Base-by-base conservation (phyloP, 2,329 filamentous ascomycete species). In the Xylariaceae sp. region DNA sequence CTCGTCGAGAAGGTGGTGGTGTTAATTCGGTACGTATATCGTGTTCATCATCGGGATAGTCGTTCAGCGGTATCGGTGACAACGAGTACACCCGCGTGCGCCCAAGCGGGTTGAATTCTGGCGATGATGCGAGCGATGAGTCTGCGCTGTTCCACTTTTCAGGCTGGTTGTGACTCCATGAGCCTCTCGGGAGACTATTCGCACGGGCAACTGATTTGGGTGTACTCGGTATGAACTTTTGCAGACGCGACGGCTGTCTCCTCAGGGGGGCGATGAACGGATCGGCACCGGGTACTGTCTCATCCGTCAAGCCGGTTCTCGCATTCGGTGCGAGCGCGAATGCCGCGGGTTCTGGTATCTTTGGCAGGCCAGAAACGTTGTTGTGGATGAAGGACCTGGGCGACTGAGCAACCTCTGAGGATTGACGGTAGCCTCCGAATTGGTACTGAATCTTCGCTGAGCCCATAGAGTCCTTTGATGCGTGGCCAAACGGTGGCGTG, bases 251-350 rank as follows among this genome's bases (percentile, higher is more conserved):
- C 2, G 78, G 75, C 11, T 81, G 79, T 9, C 82, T 78, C 69
- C 79, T 84, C 1, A 80, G 74, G 9, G 76, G 73, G 6, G 79
- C 72, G 35, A 87, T 70, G 63, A 84, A 88, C 2, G 85, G 82
- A 51, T 81, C 80, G 59, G 82, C 84, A 39, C 85, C 84, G 4
- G 84, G 83, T 2, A 87, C 70, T 1, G 78, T 72, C 65, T 86
- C 82, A 62, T 87, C 84, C 2, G 85, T 87, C 4, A 88, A 76
- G 13, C 85, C 85, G 1, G 78, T 78, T 17, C 84, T 76, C n/a
- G 84, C 77, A 65, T 87, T 87, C 10, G 85, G 84, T 5, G 85
- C 85, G 52, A 79, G 76, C 10, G 84, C 83, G 34, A 84, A 74
- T 8, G 85, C 78, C 0, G 82, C 78, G 2, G 80, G 75, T 23